phyloP scores from a whole-genome alignment of 2,329 filamentous ascomycete species.

The Aspergillus clavatus region DNA sequence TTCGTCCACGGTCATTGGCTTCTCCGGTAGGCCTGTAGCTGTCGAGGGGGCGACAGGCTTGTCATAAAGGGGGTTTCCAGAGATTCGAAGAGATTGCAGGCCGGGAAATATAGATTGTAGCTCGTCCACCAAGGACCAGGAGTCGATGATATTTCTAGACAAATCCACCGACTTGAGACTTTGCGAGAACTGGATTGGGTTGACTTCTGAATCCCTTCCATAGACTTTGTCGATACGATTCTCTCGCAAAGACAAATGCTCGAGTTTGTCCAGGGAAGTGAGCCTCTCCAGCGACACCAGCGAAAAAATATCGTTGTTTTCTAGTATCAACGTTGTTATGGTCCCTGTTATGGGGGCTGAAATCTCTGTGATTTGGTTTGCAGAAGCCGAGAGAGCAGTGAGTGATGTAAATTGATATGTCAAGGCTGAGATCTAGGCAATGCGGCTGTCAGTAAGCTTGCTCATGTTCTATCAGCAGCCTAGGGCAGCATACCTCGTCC shows the following conservation, averaged over 20 bases:
- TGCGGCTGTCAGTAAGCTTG: conserved; percentile 9
- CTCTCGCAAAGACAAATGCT: conserved; percentile 61
- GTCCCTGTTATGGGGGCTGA: conserved; percentile 26
- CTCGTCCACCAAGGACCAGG: conserved; percentile 69
- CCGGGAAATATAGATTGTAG: conserved; percentile 66
- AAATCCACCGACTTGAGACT: conserved; percentile 64
- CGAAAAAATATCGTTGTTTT: conserved; percentile 44
- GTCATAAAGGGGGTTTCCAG: conserved; percentile 80
- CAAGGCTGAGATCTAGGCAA: conserved; percentile 30
- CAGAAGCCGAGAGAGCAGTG: conserved; percentile 31
- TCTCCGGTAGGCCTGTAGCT: conserved; percentile 39
- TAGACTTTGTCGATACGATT: conserved; percentile 59
- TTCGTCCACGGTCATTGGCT: conserved; percentile 59
- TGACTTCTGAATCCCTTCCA: conserved; percentile 29
- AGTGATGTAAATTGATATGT: conserved; percentile 33
- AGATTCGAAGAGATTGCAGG: conserved; percentile 68
- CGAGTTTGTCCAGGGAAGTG: conserved; percentile 48
- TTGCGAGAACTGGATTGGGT: conserved; percentile 48
- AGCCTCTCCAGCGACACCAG: conserved; percentile 43
- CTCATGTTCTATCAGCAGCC: neutral
- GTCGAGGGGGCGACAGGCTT: conserved; percentile 32
- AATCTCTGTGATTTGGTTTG: conserved; percentile 33
- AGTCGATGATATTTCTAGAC: conserved; percentile 64
- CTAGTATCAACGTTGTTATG: conserved; percentile 46
- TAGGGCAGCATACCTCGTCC: conserved; percentile 53